phyloP scores from a whole-genome alignment of 495 filamentous ascomycete species.

The Aspergillus wentii region DNA sequence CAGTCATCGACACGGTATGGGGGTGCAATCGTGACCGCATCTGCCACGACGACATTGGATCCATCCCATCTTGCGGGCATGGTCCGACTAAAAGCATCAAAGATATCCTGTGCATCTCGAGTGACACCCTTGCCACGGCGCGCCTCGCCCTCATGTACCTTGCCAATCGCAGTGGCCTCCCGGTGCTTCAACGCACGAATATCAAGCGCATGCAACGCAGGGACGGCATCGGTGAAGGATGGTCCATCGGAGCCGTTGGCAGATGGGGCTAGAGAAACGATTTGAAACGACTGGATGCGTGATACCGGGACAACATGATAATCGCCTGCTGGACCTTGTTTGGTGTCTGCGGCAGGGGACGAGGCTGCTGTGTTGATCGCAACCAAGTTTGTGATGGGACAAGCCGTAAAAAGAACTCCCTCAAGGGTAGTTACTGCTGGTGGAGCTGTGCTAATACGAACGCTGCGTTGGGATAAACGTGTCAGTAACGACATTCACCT shows the following conservation, averaged over 20 bases:
- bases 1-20: slow-evolving; percentile 61
- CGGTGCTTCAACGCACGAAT: slow-evolving; percentile 47
- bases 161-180: slow-evolving; percentile 48
- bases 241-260: slow-evolving; percentile 28
- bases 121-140: slow-evolving; percentile 58
- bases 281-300: slow-evolving; percentile 54
- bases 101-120: slow-evolving; percentile 64
- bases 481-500: slow-evolving; percentile 1
- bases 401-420: slow-evolving; percentile 64
- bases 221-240: slow-evolving; percentile 38
- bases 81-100: slow-evolving; percentile 58
- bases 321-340: slow-evolving; percentile 45
- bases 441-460: slow-evolving; percentile 56
- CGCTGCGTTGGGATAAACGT: slow-evolving; percentile 28
- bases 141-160: slow-evolving; percentile 49
- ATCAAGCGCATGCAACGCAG: slow-evolving; percentile 43
- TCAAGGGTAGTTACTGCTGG: slow-evolving; percentile 47
- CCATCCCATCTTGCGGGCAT: slow-evolving; percentile 63
- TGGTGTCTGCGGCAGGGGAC: slow-evolving; percentile 26
- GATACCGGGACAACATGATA: slow-evolving; percentile 62
- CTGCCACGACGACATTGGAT: slow-evolving; percentile 57
- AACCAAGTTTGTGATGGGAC: slow-evolving; percentile 60
- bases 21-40: slow-evolving; percentile 55
- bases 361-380: slow-evolving; percentile 50
- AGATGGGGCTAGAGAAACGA: slow-evolving; percentile 38